Evolutionary conservation across 164 flowering plant species (phyloP), one percentile per base, ranked within the genome.

Genomic region (Umbellularia californica): DNA sequence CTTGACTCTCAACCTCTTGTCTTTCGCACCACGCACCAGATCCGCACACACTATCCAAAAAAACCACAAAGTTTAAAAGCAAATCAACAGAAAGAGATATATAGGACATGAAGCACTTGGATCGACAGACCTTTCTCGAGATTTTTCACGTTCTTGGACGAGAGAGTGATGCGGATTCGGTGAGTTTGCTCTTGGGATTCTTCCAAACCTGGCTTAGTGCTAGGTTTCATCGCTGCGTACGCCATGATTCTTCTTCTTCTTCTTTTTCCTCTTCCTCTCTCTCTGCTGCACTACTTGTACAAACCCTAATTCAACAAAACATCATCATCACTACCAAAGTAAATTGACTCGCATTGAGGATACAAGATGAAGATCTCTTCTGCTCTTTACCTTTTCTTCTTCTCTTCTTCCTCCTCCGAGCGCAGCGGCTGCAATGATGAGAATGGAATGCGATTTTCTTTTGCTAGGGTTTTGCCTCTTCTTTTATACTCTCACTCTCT

Each of bases 1-100:
- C 82, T 93, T 95, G 2, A 95, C 98, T 75, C 82, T 85, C 70
- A 95, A 84, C 52, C 80, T 76, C 86, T 95, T 95, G 76, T 93
- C 92, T 89, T 95, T 95, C 35, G 94, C 99, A 65, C 99, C 99
- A 52, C 90, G 91, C 28, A 95, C 93, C 74, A 93, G 83, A 79
- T 90, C 97, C 6, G 91, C 79, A 79, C 97, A 93, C 17, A 93
- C 96, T 93, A 67, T 33, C 9, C 9, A 60, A 66, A 76, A 3
- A 30, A 30, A 30, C 0, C 0, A 30, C 33, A 30, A 30, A 3
- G 35, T 17, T 10, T 3, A n/a, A 4, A 30, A 17, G 62, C 5
- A n/a, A 24, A 62, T 22, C 67, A 64, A 64, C 67, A 60, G 10
- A 72, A 2, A 33, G 22, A 62, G 3, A 62, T 22, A 41, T 41